Conservation (phyloP, 2,329 filamentous ascomycete species). For the Lasiodiplodia theobromae region DNA sequence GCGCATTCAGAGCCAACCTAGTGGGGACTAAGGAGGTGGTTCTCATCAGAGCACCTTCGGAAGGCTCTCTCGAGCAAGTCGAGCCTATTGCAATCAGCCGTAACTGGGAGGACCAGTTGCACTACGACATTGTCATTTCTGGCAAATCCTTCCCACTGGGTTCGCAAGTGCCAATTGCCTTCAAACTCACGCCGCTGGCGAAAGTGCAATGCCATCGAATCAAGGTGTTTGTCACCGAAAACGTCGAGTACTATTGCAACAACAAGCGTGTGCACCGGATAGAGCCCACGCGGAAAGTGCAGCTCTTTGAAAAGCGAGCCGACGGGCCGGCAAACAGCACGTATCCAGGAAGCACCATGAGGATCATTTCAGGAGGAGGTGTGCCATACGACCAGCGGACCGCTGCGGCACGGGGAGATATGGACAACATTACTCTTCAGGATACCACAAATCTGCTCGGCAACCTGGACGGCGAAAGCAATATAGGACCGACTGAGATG, state of each 20-base stretch:
- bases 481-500: slow-evolving; percentile 88
- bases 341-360: slow-evolving; percentile 78
- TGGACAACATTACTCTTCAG: slow-evolving; percentile 59
- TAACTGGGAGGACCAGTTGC: slow-evolving; percentile 93
- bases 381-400: slow-evolving; percentile 69
- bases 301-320: slow-evolving; percentile 86
- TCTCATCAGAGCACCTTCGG: slow-evolving; percentile 84
- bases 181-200: slow-evolving; percentile 89
- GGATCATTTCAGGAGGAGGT: slow-evolving; percentile 81
- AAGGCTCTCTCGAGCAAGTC: slow-evolving; percentile 86
- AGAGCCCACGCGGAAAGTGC: slow-evolving; percentile 82
- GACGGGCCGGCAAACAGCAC: slow-evolving; percentile 76
- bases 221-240: slow-evolving; percentile 90
- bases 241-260: slow-evolving; percentile 87
- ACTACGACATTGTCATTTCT: slow-evolving; percentile 95
- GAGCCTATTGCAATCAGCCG: slow-evolving; percentile 93
- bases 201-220: slow-evolving; percentile 94
- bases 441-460: slow-evolving; percentile 77
- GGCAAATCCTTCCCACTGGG: slow-evolving; percentile 94
- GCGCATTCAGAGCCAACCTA: slow-evolving; percentile 88
- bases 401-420: slow-evolving; percentile 59
- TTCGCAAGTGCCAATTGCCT: slow-evolving; percentile 86
- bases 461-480: slow-evolving; percentile 76
- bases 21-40: slow-evolving; percentile 81
- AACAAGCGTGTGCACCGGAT: slow-evolving; percentile 85